A percentile compares a stretch with the other conserved stretches of the same genome.
These are phyloP conservation scores for Sphagnurus paluster DNA, from an alignment of 1,284 basidiomycete genomes.

Conservation along the genomic window DNA sequence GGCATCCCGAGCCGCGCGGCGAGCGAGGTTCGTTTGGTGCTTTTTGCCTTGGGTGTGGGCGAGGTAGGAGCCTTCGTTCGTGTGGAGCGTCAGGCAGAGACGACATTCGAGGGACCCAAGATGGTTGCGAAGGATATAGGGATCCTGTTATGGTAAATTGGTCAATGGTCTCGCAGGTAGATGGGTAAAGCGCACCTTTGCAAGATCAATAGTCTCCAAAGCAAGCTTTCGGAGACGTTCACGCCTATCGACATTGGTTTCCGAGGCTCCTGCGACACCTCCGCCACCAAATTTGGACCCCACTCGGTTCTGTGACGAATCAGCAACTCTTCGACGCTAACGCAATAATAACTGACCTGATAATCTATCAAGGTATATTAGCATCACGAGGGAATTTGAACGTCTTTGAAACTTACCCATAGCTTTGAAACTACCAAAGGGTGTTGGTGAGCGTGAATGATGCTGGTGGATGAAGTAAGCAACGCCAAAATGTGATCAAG, in stretches of 20 bases:
- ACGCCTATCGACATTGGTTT: conserved; percentile 93
- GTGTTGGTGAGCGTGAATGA: neutral
- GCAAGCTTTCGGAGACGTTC: conserved; percentile 96
- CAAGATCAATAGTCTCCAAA: conserved; percentile 93
- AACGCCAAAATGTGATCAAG: conserved; percentile 22
- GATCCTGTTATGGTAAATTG: conserved; percentile 63
- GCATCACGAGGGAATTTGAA: conserved; percentile 1
- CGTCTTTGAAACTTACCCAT: conserved; percentile 35
- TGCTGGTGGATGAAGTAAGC: conserved; percentile 22
- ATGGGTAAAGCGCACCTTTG: conserved; percentile 60
- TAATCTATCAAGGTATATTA: conserved; percentile 35
- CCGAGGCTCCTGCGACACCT: conserved; percentile 89
- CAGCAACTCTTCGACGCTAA: conserved; percentile 9
- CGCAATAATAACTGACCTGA: conserved; percentile 33
- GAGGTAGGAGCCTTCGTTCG: conserved; percentile 98
- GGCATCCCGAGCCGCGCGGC: conserved; percentile 93
- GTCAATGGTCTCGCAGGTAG: conserved; percentile 8
- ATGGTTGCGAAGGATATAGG: conserved; percentile 98
- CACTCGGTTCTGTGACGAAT: conserved; percentile 76
- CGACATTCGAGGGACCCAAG: conserved; percentile 97
- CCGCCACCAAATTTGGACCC: conserved; percentile 96
- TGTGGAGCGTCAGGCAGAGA: conserved; percentile 96
- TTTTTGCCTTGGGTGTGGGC: conserved; percentile 99
- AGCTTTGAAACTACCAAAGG: conserved; percentile 1
- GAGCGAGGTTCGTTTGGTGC: conserved; percentile 97